Base-by-base conservation (phyloP, 345 rosid genomes). In the Diplotaxis tenuifolia region DNA sequence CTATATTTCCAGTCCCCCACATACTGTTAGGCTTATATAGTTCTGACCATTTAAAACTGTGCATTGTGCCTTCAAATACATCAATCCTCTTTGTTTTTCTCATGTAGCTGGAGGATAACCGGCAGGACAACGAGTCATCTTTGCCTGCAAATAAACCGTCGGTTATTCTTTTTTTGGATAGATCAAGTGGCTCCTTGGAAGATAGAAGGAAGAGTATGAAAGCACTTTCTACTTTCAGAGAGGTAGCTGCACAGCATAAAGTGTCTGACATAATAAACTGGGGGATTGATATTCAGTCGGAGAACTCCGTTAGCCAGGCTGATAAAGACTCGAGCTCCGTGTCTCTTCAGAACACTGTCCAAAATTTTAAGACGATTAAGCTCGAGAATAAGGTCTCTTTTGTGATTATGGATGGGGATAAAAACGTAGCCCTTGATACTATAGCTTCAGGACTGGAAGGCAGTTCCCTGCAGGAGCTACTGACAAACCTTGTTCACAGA, bases 111-210 rank as follows among this genome's bases (percentile, higher is more conserved):
- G 87, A 83, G 71, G 81, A 78, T 50, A 74, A 84, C 67, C 82
- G 77, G 62, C 84, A 77, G 66, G 83, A 84, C 75, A 64, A 78
- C 63, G 84, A 80, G 71, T 80, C 80, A 45, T 78, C 78, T 73
- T 80, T 94, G 65, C 90, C 96, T 62, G 82, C 86, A 82, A 80
- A 82, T 76, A 82, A 83, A 82, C 90, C 96, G 18, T 95, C 96
- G 0, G 65, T 88, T 40, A 83, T 95, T 75, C 87, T 95, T 47
- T 88, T 95, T 77, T 89, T 95, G 73, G 99, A 92, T 76, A 88
- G 96, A 84, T 88, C 85, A 66, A 81, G 88, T 25, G 84, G 80
- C 47, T 81, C 80, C 20, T 70, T 74, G 76, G 86, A 87, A 72
- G 82, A 76, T 50, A 88, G 88, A 77, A 79, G 77, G 66, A 83